A percentile compares a stretch with the other conserved stretches of the same genome.
These are phyloP conservation scores for Sphaerostilbella broomeana DNA, from an alignment of 2,329 filamentous ascomycete genomes.

Conservation along the genomic window DNA sequence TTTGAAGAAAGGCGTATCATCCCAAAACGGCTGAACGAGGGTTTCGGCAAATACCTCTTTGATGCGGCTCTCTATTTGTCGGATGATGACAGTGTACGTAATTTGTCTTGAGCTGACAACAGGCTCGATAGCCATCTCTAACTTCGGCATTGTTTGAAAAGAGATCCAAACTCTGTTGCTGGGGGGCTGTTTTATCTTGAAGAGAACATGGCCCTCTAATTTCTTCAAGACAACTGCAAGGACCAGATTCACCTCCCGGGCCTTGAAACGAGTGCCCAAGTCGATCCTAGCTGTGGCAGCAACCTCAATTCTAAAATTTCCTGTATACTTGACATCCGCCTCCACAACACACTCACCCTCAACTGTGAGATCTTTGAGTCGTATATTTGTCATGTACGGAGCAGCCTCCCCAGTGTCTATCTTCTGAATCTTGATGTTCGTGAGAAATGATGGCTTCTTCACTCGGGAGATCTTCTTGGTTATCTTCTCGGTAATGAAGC, in stretches of 20 bases:
- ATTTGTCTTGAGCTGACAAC: conserved; percentile 94
- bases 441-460: conserved; percentile 85
- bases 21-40: conserved; percentile 88
- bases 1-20: conserved; percentile 85
- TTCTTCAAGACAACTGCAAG: conserved; percentile 80
- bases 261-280: conserved; percentile 79
- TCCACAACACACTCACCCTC: conserved; percentile 87
- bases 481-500: conserved; percentile 75
- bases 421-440: conserved; percentile 71
- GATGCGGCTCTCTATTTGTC: conserved; percentile 91
- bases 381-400: conserved; percentile 82
- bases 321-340: conserved; percentile 80
- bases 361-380: conserved; percentile 80
- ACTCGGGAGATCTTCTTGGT: conserved; percentile 94
- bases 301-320: conserved; percentile 83
- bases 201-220: conserved; percentile 74
- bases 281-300: conserved; percentile 91
- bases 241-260: conserved; percentile 81
- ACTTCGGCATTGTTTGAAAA: conserved; percentile 87
- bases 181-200: conserved; percentile 89
- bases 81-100: conserved; percentile 84
- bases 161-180: conserved; percentile 96
- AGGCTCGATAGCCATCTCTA: conserved; percentile 90
- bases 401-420: conserved; percentile 83
- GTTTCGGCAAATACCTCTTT: conserved; percentile 92